Percentiles rank a stretch among this genome's conserved stretches.
phyloP scores from a whole-genome alignment of 2,329 filamentous ascomycete genomes.

The Diaporthe amygdali region DNA sequence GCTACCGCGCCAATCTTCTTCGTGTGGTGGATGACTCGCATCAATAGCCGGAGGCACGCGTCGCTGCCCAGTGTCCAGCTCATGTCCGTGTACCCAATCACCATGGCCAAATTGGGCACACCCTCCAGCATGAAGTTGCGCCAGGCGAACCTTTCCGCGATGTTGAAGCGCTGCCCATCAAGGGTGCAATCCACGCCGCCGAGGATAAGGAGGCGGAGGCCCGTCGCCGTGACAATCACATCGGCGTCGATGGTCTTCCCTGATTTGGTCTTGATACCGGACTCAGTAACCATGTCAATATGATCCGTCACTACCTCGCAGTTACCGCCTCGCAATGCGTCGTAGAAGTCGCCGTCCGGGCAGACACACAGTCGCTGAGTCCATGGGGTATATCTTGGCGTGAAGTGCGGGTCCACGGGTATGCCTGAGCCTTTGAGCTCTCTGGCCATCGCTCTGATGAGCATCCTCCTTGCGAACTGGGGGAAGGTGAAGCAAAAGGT shows the following conservation, averaged over 20 bases:
- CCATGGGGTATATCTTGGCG: conserved; percentile 69
- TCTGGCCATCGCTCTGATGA: conserved; percentile 50
- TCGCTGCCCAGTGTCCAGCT: conserved; percentile 73
- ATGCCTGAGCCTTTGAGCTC: conserved; percentile 57
- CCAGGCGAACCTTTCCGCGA: conserved; percentile 63
- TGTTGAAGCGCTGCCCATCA: conserved; percentile 56
- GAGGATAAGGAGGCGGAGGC: conserved; percentile 63
- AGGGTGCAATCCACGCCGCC: conserved; percentile 58
- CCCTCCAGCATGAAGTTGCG: conserved; percentile 69
- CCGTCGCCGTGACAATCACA: conserved; percentile 73
- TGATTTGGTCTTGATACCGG: conserved; percentile 52
- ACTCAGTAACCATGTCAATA: conserved; percentile 55
- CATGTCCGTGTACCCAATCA: conserved; percentile 70
- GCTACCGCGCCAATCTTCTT: conserved; percentile 33
- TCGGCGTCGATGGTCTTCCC: conserved; percentile 63
- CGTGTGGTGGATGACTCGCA: conserved; percentile 57
- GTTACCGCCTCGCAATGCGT: conserved; percentile 50
- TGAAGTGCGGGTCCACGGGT: conserved; percentile 67
- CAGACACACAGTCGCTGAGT: conserved; percentile 78
- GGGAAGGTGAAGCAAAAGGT: conserved; percentile 61
- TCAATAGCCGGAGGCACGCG: conserved; percentile 51
- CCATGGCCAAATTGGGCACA: conserved; percentile 63
- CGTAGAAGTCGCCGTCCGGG: conserved; percentile 62
- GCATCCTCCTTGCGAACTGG: conserved; percentile 47
- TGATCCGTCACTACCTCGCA: conserved; percentile 55